These are phyloP conservation scores for Mycena amicta DNA, from an alignment of 768 basidiomycete species.

Conservation along the genomic window DNA sequence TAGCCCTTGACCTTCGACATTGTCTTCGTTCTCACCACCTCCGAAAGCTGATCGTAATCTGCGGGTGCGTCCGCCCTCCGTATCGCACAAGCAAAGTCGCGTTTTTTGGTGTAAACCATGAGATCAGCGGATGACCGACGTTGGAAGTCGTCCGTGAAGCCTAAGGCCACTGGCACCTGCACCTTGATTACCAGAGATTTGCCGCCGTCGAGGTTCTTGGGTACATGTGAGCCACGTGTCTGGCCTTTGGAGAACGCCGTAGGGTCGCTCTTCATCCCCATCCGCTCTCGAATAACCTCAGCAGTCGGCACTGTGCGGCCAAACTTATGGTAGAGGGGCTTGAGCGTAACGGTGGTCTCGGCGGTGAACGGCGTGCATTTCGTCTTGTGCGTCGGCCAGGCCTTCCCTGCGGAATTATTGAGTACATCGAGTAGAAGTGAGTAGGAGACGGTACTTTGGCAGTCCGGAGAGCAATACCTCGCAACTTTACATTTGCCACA, in stretches of 20 bases:
- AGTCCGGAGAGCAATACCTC: conserved; percentile 54
- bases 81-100: conserved; percentile 50
- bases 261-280: neutral
- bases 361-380: conserved; percentile 45
- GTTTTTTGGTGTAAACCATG: conserved; percentile 54
- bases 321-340: conserved; percentile 39
- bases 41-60: conserved; percentile 41
- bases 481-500: conserved; percentile 47
- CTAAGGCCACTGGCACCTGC: conserved; percentile 52
- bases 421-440: neutral
- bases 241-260: neutral
- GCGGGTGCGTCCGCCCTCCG: conserved; percentile 29
- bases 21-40: conserved; percentile 42
- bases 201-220: conserved; percentile 17
- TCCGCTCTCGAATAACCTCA: neutral
- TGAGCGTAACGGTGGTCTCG: conserved; percentile 46
- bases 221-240: conserved; percentile 4
- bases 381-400: conserved; percentile 52
- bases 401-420: conserved; percentile 33
- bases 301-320: conserved; percentile 20
- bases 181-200: conserved; percentile 55
- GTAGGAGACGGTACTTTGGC: conserved; percentile 44
- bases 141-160: conserved; percentile 14
- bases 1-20: conserved; percentile 52
- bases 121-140: conserved; percentile 25